Percentiles rank a stretch among this genome's conserved stretches.
These are phyloP conservation scores for Aspergillus sp. DNA, from an alignment of 2,329 filamentous ascomycete species.

Conservation along the genomic window DNA sequence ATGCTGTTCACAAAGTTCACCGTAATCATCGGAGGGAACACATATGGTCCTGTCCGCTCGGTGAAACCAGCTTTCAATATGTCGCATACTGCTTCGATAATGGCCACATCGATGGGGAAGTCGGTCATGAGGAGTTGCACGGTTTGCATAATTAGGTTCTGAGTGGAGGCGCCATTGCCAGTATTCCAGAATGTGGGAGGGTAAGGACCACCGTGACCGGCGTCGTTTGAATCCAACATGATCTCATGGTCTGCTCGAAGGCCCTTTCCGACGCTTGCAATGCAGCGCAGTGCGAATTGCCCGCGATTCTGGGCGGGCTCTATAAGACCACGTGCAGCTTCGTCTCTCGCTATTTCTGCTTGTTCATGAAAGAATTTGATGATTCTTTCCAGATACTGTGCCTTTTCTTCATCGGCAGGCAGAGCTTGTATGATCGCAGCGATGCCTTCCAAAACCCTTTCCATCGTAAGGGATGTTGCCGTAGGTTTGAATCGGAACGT, in stretches of 20 bases:
- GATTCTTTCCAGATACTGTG: conserved; percentile 38
- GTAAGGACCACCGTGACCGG: conserved; percentile 24
- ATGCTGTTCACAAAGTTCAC: conserved; percentile 43
- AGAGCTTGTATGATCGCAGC: conserved; percentile 45
- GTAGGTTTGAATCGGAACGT: conserved; percentile 38
- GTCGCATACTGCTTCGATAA: conserved; percentile 47
- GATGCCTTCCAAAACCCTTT: conserved; percentile 45
- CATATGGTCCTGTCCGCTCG: conserved; percentile 43
- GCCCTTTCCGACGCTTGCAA: conserved; percentile 43
- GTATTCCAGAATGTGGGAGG: conserved; percentile 39
- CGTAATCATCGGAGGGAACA: conserved; percentile 42
- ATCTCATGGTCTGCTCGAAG: conserved; percentile 37
- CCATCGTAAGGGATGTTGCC: conserved; percentile 37
- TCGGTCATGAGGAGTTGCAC: conserved; percentile 40
- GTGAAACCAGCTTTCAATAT: conserved; percentile 48
- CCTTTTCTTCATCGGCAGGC: conserved; percentile 38
- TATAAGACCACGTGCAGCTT: conserved; percentile 28
- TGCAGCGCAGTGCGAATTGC: conserved; percentile 38
- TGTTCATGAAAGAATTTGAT: conserved; percentile 37
- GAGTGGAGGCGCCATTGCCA: conserved; percentile 29
- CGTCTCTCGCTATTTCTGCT: conserved; percentile 31
- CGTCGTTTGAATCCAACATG: conserved; percentile 32
- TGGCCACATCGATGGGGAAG: conserved; percentile 40
- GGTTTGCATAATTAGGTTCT: conserved; percentile 39
- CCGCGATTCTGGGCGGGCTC: conserved; percentile 36